Percentiles rank a stretch among this genome's conserved stretches.
These are phyloP conservation scores for Ophiostoma perfectum DNA, from an alignment of 2,329 filamentous ascomycete species.

Conservation along the genomic window DNA sequence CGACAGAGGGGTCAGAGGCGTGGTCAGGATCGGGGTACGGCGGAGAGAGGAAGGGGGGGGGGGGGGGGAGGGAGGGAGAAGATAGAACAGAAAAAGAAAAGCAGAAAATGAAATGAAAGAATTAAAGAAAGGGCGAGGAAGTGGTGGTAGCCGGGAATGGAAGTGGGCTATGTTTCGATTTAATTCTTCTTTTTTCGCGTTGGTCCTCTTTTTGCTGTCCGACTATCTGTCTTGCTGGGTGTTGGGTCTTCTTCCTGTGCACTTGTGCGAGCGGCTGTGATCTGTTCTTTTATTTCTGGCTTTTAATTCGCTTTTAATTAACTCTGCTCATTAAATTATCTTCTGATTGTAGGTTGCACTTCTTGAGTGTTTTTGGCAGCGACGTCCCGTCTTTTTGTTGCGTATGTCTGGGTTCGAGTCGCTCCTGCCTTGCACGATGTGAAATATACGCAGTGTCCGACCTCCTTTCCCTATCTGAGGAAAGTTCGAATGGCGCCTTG, in stretches of 20 bases:
- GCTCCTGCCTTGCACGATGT: slow-evolving; percentile 2
- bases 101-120: not conserved
- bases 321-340: not conserved
- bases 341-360: not conserved
- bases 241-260: too few relatives aligned
- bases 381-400: not conserved
- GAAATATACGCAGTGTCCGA: slow-evolving; percentile 14
- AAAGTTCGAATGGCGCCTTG: slow-evolving; percentile 15
- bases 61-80: not conserved
- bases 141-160: slow-evolving; percentile 5
- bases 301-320: not conserved
- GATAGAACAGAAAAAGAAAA: not conserved
- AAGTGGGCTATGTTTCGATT: slow-evolving; percentile 7
- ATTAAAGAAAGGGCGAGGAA: not conserved
- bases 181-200: slow-evolving; percentile 6
- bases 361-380: not conserved
- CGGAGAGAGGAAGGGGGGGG: not conserved
- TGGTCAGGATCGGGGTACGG: too few relatives aligned
- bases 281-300: slow-evolving; percentile 6
- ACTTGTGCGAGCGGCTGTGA: not conserved
- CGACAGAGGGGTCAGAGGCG: too few relatives aligned
- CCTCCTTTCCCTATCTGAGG: slow-evolving; percentile 16
- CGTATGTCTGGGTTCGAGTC: not conserved
- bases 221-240: not conserved
- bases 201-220: slow-evolving; percentile 7